These are phyloP conservation scores for Rhizoclosmatium globosum DNA, from an alignment of 192 early-diverging fungal species.

Conservation along the genomic window DNA sequence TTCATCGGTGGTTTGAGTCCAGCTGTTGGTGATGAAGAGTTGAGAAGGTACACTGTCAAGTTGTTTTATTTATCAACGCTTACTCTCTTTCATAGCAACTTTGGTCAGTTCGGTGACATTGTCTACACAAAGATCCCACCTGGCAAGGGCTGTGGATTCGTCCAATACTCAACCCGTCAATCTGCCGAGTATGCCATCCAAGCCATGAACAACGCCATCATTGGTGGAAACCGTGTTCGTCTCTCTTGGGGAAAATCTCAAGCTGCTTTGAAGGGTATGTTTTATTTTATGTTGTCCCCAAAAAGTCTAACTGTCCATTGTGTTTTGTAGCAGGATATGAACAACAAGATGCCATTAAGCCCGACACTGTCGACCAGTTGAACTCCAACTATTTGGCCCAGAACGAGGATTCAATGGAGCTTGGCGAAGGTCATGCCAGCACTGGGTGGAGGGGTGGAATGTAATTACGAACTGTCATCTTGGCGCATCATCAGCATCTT, in stretches of 20 bases:
- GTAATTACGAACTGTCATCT: background rate
- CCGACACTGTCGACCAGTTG: slow-evolving; percentile 43
- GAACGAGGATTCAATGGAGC: slow-evolving; percentile 35
- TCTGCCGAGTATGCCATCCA: slow-evolving; percentile 91
- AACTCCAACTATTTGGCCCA: slow-evolving; percentile 47
- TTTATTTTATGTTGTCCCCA: slow-evolving; percentile 25
- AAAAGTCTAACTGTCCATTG: background rate
- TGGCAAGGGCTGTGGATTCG: slow-evolving; percentile 96
- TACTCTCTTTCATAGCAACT: slow-evolving; percentile 58
- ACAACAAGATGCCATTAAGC: slow-evolving; percentile 39
- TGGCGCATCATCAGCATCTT: background rate
- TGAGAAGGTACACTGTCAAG: slow-evolving; percentile 53
- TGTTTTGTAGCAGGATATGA: slow-evolving; percentile 21
- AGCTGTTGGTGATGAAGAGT: slow-evolving; percentile 86
- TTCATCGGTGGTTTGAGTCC: slow-evolving; percentile 94
- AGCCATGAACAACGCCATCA: slow-evolving; percentile 86
- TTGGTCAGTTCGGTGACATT: slow-evolving; percentile 91
- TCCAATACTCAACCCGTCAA: slow-evolving; percentile 83
- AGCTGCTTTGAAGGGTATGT: slow-evolving; percentile 43
- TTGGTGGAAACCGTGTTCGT: slow-evolving; percentile 78
- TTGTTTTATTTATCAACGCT: background rate
- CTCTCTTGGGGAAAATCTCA: slow-evolving; percentile 77
- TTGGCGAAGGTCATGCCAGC: slow-evolving; percentile 35
- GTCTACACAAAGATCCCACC: slow-evolving; percentile 93
- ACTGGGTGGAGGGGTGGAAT: slow-evolving; percentile 37